Evolutionary conservation across 345 rosid genomes (phyloP).

Genomic region (Populus alba): DNA sequence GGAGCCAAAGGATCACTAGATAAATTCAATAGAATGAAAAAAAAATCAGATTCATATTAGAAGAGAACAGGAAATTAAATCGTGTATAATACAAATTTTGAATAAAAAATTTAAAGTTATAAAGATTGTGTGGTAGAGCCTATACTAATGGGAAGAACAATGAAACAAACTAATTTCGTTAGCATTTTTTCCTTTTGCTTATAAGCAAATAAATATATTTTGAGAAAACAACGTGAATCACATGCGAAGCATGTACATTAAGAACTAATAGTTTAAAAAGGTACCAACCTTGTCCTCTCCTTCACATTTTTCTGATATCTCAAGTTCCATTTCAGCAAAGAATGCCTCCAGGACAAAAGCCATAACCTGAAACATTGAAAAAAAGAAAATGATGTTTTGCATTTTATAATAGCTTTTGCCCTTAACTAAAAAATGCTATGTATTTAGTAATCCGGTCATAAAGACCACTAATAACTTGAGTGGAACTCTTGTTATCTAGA

Average conservation of each 20-base stretch:
- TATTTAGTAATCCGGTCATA: not conserved
- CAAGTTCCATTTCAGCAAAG: slow-evolving; percentile 93
- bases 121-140: no score
- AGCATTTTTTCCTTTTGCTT: not conserved
- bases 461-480: not conserved
- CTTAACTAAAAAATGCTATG: not conserved
- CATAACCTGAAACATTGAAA: slow-evolving; percentile 55
- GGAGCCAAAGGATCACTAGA: no score
- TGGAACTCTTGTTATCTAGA: not conserved
- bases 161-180: no score
- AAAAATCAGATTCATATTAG: no score
- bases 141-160: no score
- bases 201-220: not conserved
- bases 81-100: no score
- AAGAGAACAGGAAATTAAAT: no score
- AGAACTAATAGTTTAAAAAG: not conserved
- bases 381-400: slow-evolving; percentile 9
- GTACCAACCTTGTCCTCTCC: slow-evolving; percentile 55
- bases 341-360: slow-evolving; percentile 99
- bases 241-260: not conserved
- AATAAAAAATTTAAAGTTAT: no score
- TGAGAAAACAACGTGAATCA: not conserved
- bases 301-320: slow-evolving; percentile 50
- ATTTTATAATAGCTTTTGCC: not conserved
- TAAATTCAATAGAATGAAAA: no score